Evolutionary conservation across 2,329 filamentous ascomycete genomes (phyloP), one percentile per base, ranked within the genome.

Genomic region (Monilinia aucupariae): DNA sequence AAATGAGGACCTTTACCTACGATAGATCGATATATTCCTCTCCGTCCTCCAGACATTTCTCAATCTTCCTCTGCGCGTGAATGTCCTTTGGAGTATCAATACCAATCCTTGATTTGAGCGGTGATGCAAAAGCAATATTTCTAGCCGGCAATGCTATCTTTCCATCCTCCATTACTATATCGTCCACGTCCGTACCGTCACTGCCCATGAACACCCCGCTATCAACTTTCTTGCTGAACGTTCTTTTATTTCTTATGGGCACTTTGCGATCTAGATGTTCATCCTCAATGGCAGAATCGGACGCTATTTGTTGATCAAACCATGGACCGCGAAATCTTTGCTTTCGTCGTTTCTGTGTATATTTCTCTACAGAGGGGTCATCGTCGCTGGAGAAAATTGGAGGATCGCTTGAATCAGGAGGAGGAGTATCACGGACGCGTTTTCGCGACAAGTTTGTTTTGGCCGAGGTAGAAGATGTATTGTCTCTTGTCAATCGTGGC

Each of bases 321-420:
- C 87, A 91, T 5, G 86, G 81, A 4, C 88, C 88, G 50, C 84
- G 76, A 66, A 87, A 86, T 55, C 83, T 80, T 69, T 79, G 80
- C 76, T 89, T 90, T 65, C 82, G 81, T 66, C 81, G 79, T 32
- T 80, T 77, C 54, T 81, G 76, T 30, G 79, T 76, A 70, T 89
- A 89, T 69, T 87, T 87, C 65, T 89, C 85, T 54, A 86, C 73
- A 1, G 82, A 82, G 3, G 85, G 85, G 63, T 89, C 87, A 69
- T 90, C 87, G 64, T 91, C 88, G 72, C 85, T 87, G 4, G 86
- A 90, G 74, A 91, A 91, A 32, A 90, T 74, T 55, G 85, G 81
- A 4, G 87, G 86, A 70, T 91, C 88, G 71, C 88, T 90, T 25
- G 86, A 90, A 66, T 82, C 76, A 45, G 77, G 67, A 53, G 70